Evolutionary conservation across 23 red algal species (phyloP), one percentile per base, ranked within the genome.

Genomic region (Rhodosorus marinus): DNA sequence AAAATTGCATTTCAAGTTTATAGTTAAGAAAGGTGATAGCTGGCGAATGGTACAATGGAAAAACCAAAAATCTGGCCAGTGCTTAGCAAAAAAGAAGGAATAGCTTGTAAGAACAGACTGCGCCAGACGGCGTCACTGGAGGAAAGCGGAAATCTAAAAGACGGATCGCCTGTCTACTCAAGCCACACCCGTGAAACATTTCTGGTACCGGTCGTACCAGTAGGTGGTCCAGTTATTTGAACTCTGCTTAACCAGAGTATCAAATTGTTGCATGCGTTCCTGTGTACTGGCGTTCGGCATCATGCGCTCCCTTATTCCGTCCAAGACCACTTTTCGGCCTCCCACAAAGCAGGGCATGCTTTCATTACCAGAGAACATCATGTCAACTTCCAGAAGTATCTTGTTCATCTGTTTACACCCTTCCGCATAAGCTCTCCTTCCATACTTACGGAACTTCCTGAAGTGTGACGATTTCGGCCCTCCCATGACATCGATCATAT

Each of bases 401-500:
- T 84, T 98, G 67, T 84, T 86, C 2, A 54, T 49, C 69, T 98
- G 69, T 5, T 68, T 62, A 66, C 90, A 98, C 8, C 69, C 73
- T 75, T 78, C 90, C 45, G 76, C 58, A 47, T 85, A 98, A 33
- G 69, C 90, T 20, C 86, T 74, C 8, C 74, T 41, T 40, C 90
- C 75, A 8, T 86, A 70, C 33, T 82, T 82, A 22, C 79, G 59
- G 52, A 70, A 98, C 3, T 70, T 55, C 20, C 77, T 68, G 27
- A 76, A 98, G 8, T 54, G 57, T 7, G 56, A 41, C 24, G 70
- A 80, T 33, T 80, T 73, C 26, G 67, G 20, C 26, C 90, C 90
- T 0, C 90, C 90, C 90, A 98, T 98, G 0, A 98, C 77, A 38
- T 78, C 73, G n/a, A 80, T 80, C 57, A 98, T 75, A 56, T 98